These are phyloP conservation scores for Jamesozyma gamospora DNA, from an alignment of 805 yeast species.

Conservation along the genomic window DNA sequence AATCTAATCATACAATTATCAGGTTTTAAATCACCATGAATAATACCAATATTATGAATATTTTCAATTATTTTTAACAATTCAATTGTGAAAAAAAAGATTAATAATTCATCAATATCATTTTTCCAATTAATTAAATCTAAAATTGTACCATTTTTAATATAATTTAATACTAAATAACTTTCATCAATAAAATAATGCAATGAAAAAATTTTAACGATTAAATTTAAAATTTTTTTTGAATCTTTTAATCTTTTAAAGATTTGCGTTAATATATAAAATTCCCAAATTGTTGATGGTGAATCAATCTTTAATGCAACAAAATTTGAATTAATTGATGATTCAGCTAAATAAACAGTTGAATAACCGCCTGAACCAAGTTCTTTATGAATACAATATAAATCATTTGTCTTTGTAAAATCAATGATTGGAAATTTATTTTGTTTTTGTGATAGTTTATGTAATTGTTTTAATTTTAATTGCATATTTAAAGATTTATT, in stretches of 20 bases:
- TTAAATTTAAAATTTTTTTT: constrained; percentile 26
- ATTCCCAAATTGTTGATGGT: constrained; percentile 74
- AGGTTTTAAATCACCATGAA: constrained; percentile 81
- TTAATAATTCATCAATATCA: constrained; percentile 49
- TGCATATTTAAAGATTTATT: constrained; percentile 29
- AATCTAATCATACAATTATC: constrained; percentile 76
- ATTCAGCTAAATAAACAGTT: constrained; percentile 61
- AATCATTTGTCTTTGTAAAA: constrained; percentile 27
- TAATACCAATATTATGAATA: constrained; percentile 54
- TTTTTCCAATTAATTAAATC: constrained; percentile 49
- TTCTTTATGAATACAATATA: constrained; percentile 33
- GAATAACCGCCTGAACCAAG: constrained; percentile 81
- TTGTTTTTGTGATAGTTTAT: constrained; percentile 29
- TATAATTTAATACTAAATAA: constrained; percentile 53
- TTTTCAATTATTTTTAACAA: constrained; percentile 47
- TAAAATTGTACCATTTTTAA: constrained; percentile 60
- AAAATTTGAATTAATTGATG: constrained; percentile 38
- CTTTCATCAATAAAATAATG: constrained; percentile 58
- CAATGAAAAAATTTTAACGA: constrained; percentile 43
- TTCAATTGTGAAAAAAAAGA: constrained; percentile 55
- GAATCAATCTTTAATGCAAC: constrained; percentile 66
- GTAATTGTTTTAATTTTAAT: constrained; percentile 28
- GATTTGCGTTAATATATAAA: constrained; percentile 54
- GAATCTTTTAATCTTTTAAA: constrained; percentile 32
- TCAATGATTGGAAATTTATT: constrained; percentile 30